Evolutionary conservation across 768 basidiomycete species (phyloP), one percentile per base, ranked within the genome.

Genomic region (Auricularia cornea): DNA sequence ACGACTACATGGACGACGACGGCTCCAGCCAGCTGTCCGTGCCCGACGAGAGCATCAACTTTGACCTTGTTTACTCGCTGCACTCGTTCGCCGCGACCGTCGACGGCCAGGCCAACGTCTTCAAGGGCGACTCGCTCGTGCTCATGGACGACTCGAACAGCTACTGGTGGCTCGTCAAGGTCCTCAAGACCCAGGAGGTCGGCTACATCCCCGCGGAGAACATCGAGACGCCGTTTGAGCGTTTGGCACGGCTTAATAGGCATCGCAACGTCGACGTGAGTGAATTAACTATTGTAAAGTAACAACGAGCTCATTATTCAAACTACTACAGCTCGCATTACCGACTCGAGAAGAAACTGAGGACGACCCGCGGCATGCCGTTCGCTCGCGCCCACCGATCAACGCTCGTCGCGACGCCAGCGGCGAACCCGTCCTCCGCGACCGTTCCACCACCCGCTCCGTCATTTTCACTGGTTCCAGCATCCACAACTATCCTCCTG

Each of bases 141-240:
- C 80, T 99, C 52, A 93, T 98, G 84, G 97, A 99, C 77, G 97
- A 99, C 74, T 93, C 89, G 63, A 98, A 99, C 75, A 93, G 92
- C 75, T 99, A 99, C 77, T 98, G 97, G 97, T 98, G 97, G 97
- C 90, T 98, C 59, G 96, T 99, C 8, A 86, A 94, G 57, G 97
- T 99, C 10, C 86, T 99, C 66, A 98, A 98, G 78, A 98, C 96
- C 8, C 94, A 98, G 75, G 94, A 97, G 70, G 93, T 99, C 18
- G 97, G 97, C 0, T 99, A 99, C 74, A 98, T 99, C 59, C 97
- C 97, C 20, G 97, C 97, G 0, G 97, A 99, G 77, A 98, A 98
- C 73, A 98, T 99, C 68, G 97, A 99, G 74, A 99, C 97, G 0
- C 97, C 97, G 0, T 97, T 94, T 69, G 97, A 99, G 72, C 84